phyloP scores from a whole-genome alignment of 306 rosid genomes.

The Prunus campanulata region DNA sequence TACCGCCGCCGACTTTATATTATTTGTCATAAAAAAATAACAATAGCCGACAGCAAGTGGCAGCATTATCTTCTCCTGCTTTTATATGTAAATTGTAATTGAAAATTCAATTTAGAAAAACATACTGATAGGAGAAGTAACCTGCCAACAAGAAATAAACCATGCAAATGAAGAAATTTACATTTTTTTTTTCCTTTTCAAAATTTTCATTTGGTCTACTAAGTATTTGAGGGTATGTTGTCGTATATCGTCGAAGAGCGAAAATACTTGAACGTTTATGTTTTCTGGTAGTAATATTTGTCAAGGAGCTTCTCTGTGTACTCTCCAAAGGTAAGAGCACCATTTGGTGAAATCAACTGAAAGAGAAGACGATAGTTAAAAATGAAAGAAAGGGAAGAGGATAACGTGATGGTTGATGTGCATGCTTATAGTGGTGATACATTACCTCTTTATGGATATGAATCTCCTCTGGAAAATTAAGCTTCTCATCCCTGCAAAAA shows the following conservation, averaged over 20 bases:
- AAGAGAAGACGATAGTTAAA: neutral
- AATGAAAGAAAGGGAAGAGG: neutral
- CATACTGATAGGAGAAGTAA: neutral
- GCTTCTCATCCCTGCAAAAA: constrained; percentile 79
- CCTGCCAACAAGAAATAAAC: neutral
- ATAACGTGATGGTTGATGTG: neutral
- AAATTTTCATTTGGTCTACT: neutral
- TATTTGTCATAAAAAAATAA: neutral
- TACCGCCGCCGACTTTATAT: neutral
- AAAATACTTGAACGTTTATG: constrained; percentile 4
- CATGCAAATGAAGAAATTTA: constrained; percentile 1
- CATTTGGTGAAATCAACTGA: constrained; percentile 71
- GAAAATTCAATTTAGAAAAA: neutral
- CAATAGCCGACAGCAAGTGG: neutral
- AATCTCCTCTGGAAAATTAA: constrained; percentile 66
- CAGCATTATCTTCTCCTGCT: neutral
- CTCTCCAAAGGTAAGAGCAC: constrained; percentile 81
- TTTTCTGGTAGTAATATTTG: constrained; percentile 65
- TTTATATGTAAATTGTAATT: neutral
- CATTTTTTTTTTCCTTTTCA: neutral
- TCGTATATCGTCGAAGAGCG: neutral
- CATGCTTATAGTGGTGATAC: neutral
- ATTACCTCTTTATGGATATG: constrained; percentile 82
- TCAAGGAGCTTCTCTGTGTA: constrained; percentile 82
- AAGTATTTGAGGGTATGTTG: neutral